A percentile compares a stretch with the other conserved stretches of the same genome.
Conservation (phyloP, 2,329 filamentous ascomycete species). For the Scortechinia acanthostroma region DNA sequence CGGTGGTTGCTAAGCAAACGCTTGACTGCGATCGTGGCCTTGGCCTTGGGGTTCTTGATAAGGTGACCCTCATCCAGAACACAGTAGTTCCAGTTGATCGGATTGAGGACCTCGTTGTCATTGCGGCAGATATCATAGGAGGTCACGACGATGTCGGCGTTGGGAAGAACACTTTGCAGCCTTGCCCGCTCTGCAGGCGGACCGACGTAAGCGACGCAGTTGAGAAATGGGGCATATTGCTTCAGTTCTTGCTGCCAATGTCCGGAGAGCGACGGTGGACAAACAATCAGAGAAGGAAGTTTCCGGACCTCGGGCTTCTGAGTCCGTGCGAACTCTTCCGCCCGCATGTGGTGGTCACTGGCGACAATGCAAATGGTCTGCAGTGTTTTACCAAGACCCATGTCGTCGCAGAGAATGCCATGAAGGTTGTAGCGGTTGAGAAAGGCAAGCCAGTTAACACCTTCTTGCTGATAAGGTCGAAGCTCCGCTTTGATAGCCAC, state of each 20-base stretch:
- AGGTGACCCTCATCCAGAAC: slow-evolving; percentile 95
- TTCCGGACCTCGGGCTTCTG: slow-evolving; percentile 70
- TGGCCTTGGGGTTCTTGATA: slow-evolving; percentile 97
- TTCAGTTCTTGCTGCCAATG: slow-evolving; percentile 99
- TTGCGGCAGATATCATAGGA: slow-evolving; percentile 98
- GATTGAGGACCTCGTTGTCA: slow-evolving; percentile 76
- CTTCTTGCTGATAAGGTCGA: slow-evolving; percentile 94
- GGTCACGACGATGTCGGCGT: slow-evolving; percentile 88
- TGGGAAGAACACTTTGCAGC: slow-evolving; percentile 61
- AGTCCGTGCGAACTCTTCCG: slow-evolving; percentile 82
- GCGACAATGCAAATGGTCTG: slow-evolving; percentile 97
- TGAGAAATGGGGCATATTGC: slow-evolving; percentile 89
- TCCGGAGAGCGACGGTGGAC: slow-evolving; percentile 88
- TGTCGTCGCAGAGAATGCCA: slow-evolving; percentile 96
- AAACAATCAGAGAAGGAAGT: slow-evolving; percentile 87
- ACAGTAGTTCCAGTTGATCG: slow-evolving; percentile 92
- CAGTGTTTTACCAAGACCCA: slow-evolving; percentile 95
- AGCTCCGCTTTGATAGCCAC: slow-evolving; percentile 95
- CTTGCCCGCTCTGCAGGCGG: slow-evolving; percentile 73
- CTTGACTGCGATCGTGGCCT: slow-evolving; percentile 91
- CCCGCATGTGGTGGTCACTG: slow-evolving; percentile 89
- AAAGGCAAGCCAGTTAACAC: slow-evolving; percentile 97
- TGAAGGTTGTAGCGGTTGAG: slow-evolving; percentile 97
- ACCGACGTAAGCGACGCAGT: slow-evolving; percentile 83
- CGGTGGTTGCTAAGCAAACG: slow-evolving; percentile 83